These are phyloP conservation scores for Candida namnaoensis DNA, from an alignment of 805 yeast genomes.

Conservation along the genomic window DNA sequence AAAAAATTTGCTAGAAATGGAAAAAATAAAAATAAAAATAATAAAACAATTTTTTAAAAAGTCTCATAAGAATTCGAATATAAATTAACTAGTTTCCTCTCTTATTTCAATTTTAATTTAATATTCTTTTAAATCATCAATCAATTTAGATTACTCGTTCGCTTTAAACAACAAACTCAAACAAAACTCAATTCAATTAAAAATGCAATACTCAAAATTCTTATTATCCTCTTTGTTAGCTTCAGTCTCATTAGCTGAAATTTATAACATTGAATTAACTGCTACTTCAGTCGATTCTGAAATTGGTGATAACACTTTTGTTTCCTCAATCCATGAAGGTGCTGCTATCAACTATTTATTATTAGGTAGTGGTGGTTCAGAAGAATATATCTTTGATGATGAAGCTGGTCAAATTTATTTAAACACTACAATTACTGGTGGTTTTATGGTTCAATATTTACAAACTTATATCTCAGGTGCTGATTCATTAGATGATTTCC, in stretches of 20 bases:
- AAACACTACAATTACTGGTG: not conserved
- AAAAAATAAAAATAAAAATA: no score
- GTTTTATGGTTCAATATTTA: not conserved
- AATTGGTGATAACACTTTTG: constrained; percentile 19
- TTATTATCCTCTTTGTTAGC: constrained; percentile 1
- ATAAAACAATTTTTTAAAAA: no score
- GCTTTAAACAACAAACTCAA: no score
- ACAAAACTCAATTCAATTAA: no score
- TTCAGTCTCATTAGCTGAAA: not conserved
- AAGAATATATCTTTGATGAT: not conserved
- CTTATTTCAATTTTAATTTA: no score
- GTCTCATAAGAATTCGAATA: no score
- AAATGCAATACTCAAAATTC: constrained; percentile 12
- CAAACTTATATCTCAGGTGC: not conserved
- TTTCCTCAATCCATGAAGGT: constrained; percentile 30
- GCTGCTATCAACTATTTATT: constrained; percentile 34
- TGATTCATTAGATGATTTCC: not conserved
- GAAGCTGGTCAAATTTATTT: not conserved
- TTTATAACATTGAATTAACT: constrained; percentile 3
- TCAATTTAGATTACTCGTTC: no score
- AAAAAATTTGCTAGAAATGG: no score
- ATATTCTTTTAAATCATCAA: no score
- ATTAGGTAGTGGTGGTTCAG: constrained; percentile 16
- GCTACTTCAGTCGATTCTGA: constrained; percentile 13
- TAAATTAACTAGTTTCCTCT: no score